Base-by-base conservation (phyloP, 495 filamentous ascomycete genomes). In the Aspergillus sparsus region DNA sequence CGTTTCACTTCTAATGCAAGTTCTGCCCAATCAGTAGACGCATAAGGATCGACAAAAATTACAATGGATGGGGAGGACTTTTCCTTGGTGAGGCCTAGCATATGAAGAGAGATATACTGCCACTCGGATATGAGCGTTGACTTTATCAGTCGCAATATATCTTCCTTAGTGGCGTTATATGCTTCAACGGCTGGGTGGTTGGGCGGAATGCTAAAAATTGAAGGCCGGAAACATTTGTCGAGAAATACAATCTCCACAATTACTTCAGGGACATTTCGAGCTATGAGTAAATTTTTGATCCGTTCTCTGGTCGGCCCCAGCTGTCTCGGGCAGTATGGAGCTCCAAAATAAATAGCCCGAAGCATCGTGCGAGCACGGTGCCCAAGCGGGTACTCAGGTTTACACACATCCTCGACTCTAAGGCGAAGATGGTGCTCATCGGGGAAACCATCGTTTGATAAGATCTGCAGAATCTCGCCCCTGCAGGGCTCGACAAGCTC, bases 341-440 rank as follows among this genome's bases (percentile, higher is more conserved):
- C 32, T 2, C 15, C n/a, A 6, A 6, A 31, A 3, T 16, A 57
- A 5, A 49, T 15, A 1, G 49, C 12, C 2, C 42, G 44, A 5
- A 55, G 52, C 36, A 44, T 33, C 1, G 52, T 55, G 9, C 41
- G 16, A 4, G 37, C 8, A 2, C 2, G 15, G 31, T 45, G 2
- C 10, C 52, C 52, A 9, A 55, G 15, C 10, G 52, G 52, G 18
- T 55, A 55, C 52, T 44, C 52, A 5, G 52, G 52, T 35, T 55
- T 55, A 2, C 35, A 44, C 2, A 55, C 18, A 32, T 55, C 36
- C 12, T 55, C 36, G 1, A 55, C 52, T 1, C 37, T 16, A 32
- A 42, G 13, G 41, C 13, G 6, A 6, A 45, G 41, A 15, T 45
- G 16, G 6, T 45, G 7, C 13, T 45, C 41, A 6, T 7, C 7